Conservation (phyloP, 805 yeast genomes). For the Candida loeiensis region DNA sequence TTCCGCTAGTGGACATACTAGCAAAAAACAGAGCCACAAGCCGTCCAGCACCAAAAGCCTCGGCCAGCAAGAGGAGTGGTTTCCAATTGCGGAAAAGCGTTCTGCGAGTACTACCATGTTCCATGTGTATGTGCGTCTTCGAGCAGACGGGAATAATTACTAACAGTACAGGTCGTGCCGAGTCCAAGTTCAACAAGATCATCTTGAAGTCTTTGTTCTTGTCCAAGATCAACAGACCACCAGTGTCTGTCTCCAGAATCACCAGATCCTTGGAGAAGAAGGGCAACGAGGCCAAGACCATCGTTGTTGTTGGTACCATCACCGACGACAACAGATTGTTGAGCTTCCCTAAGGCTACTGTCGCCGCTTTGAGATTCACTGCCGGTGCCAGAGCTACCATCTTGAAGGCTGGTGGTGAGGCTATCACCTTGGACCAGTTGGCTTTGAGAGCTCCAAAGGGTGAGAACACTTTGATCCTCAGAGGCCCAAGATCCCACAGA, state of each 20-base stretch:
- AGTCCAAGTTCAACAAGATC: constrained; percentile 98
- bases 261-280: constrained; percentile 74
- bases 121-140: constrained; percentile 31
- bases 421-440: constrained; percentile 97
- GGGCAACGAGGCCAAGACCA: constrained; percentile 85
- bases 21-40: constrained; percentile 6
- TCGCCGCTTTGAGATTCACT: constrained; percentile 99
- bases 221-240: constrained; percentile 99
- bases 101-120: constrained; percentile 28
- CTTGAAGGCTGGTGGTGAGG: constrained; percentile 98
- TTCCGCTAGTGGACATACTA: constrained; percentile 12
- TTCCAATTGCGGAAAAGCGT: constrained; percentile 8
- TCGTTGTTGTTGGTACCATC: constrained; percentile 99
- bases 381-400: constrained; percentile 98
- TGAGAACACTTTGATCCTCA: constrained; percentile 93
- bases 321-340: constrained; percentile 95
- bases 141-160: constrained; percentile 41
- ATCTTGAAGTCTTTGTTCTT: constrained; percentile 91
- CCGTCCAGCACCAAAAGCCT: not conserved
- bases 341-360: constrained; percentile 93
- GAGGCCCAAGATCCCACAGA: constrained; percentile 99
- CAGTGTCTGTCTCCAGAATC: constrained; percentile 93
- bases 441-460: constrained; percentile 99
- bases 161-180: constrained; percentile 84
- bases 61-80: not conserved